Evolutionary conservation across 2,329 filamentous ascomycete species (phyloP), one percentile per base, ranked within the genome.

Genomic region (Xylaria sp.): DNA sequence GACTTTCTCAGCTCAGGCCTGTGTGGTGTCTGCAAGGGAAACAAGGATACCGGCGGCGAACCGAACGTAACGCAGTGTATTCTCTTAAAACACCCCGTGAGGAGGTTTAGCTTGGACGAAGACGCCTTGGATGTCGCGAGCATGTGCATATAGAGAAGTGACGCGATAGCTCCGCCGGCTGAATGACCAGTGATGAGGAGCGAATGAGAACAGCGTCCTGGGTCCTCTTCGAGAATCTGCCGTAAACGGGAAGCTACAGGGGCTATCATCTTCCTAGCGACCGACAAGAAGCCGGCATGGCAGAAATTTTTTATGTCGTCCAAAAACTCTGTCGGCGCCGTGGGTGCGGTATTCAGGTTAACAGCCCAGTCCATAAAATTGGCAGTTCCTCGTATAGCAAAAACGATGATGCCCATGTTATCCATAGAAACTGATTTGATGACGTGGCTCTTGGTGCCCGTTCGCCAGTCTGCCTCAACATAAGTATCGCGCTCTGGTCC

Each of bases 11-110:
- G 77, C 13, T 82, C 77, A 0, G 78, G 76, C 1, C 77, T 78
- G 4, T 83, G 72, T 0, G 91, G 89, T 70, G 87, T 91, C 31
- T 83, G 75, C 1, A 96, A 79, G 0, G 93, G 92, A 1, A 91
- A 82, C 0, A 94, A 83, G 22, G 89, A 91, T 1, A 96, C 83
- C 0, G 93, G 93, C 0, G 93, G 93, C 0, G 92, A 86, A n/a
- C 93, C 93, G 72, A 96, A 96, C 0, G 91, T 94, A 45, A 96
- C 82, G 79, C 93, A 97, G 78, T 97, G 93, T 2, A 96, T 85
- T 47, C 92, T 85, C 74, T 90, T 91, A 81, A 97, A 96, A 78
- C 84, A 89, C 1, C 84, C 84, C 0, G 90, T 89, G 4, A 96
- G 84, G 36, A 82, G 77, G 67, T 86, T 92, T 49, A 97, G 86